A percentile compares a stretch with the other conserved stretches of the same genome.
These are phyloP conservation scores for Nicotiana tomentosiformis DNA, from an alignment of 257 asterid species.

Conservation along the genomic window DNA sequence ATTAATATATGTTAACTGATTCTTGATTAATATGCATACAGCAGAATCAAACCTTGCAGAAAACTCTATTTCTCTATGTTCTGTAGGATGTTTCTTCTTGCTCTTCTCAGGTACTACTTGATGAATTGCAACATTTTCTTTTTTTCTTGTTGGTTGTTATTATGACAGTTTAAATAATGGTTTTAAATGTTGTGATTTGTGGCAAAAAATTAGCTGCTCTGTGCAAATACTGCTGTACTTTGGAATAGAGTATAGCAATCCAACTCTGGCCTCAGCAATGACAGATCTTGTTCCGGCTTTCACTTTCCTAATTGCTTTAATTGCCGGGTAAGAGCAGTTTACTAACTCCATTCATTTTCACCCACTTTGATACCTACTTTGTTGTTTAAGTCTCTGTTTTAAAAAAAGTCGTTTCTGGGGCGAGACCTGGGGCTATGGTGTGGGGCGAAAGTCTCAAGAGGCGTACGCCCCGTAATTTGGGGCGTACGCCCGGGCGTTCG, in stretches of 20 bases:
- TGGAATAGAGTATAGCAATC: slow-evolving; percentile 12
- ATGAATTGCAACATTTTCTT: neutral
- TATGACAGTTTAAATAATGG: neutral
- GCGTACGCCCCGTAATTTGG: too few species aligned
- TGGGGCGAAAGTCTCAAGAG: too few species aligned
- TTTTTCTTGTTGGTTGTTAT: neutral
- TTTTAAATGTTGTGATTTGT: neutral
- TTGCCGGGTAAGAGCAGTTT: neutral
- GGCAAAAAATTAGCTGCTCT: neutral
- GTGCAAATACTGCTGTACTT: neutral
- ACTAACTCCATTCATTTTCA: neutral
- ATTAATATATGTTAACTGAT: too few species aligned
- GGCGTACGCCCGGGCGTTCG: too few species aligned
- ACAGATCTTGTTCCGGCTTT: slow-evolving; percentile 4
- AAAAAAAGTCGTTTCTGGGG: too few species aligned
- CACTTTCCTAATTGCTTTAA: slow-evolving; percentile 6
- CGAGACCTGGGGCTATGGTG: too few species aligned
- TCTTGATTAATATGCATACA: too few species aligned
- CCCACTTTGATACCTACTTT: neutral
- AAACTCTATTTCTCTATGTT: neutral
- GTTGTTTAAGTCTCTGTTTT: neutral
- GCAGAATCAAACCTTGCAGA: neutral
- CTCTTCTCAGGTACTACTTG: slow-evolving; percentile 1
- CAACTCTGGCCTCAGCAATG: slow-evolving; percentile 13
- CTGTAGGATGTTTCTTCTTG: slow-evolving; percentile 1